Conservation (phyloP, 257 asterid species). For the Solanum appendiculatum region DNA sequence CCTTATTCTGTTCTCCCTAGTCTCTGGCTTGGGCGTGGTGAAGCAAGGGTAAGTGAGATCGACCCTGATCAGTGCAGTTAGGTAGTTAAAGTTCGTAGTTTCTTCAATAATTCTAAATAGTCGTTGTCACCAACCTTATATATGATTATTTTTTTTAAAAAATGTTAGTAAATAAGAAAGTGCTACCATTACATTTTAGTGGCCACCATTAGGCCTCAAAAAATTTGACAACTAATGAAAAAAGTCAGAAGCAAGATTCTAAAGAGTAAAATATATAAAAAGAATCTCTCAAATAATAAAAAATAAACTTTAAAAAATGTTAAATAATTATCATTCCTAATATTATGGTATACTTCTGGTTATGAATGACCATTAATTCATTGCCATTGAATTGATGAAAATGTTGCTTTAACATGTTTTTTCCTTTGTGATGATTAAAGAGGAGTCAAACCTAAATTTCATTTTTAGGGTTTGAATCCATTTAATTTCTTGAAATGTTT, state of each 20-base stretch:
- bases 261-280: not conserved
- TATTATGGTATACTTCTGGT: not conserved
- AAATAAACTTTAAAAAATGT: not conserved
- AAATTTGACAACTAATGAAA: not conserved
- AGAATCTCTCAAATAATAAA: not conserved
- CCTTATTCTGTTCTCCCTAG: not conserved
- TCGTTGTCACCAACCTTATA: not conserved
- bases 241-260: not conserved
- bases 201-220: not conserved
- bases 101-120: not conserved
- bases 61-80: not conserved
- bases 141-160: not conserved
- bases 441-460: conserved; percentile 5
- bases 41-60: not conserved
- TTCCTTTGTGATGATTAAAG: not conserved
- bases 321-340: not conserved
- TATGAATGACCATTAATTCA: not conserved
- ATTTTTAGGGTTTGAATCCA: not conserved
- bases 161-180: not conserved
- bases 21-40: not conserved
- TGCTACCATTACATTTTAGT: not conserved
- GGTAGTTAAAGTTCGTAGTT: no score
- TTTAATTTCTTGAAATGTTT: not conserved
- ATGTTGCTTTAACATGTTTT: not conserved
- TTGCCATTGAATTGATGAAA: conserved; percentile 3